A percentile compares a stretch with the other conserved stretches of the same genome.
Evolutionary conservation across 768 basidiomycete species (phyloP).

Genomic region (Sarcomyxa edulis): DNA sequence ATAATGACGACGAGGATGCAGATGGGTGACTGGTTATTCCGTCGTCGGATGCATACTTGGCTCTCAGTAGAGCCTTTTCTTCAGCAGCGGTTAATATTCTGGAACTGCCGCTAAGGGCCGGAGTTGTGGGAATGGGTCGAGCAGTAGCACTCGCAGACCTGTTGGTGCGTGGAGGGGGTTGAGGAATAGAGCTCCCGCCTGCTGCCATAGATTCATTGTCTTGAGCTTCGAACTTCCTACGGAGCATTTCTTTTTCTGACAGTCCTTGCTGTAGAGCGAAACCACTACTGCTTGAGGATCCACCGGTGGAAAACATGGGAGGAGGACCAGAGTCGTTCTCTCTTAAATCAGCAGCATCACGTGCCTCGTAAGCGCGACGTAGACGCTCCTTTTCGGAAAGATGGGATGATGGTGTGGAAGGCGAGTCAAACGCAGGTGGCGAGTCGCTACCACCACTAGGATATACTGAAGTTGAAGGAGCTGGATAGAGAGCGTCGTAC

Average conservation of each 20-base stretch:
- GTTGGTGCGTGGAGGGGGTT: slow-evolving; percentile 13
- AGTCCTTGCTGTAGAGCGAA: slow-evolving; percentile 22
- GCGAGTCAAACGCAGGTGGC: slow-evolving; percentile 50
- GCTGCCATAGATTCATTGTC: slow-evolving; percentile 34
- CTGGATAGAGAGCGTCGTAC: slow-evolving; percentile 58
- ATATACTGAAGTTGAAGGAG: slow-evolving; percentile 21
- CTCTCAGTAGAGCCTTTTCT: slow-evolving; percentile 68
- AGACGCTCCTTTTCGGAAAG: slow-evolving; percentile 68
- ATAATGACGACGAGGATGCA: slow-evolving; percentile 11
- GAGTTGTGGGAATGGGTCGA: slow-evolving; percentile 27
- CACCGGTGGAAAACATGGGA: slow-evolving; percentile 16
- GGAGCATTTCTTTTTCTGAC: slow-evolving; percentile 54
- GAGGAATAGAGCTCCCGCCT: slow-evolving; percentile 3
- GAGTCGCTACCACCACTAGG: slow-evolving; percentile 27
- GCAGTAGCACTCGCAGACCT: slow-evolving; percentile 15
- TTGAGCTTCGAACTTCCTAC: slow-evolving; percentile 51
- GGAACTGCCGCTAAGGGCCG: slow-evolving; percentile 14
- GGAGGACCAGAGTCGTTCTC: slow-evolving; percentile 22
- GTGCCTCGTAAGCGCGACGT: slow-evolving; percentile 57
- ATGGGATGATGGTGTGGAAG: slow-evolving; percentile 29
- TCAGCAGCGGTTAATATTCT: slow-evolving; percentile 60
- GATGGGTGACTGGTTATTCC: slow-evolving; percentile 5
- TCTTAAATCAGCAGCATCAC: slow-evolving; percentile 49
- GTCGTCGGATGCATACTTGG: slow-evolving; percentile 60
- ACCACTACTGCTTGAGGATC: slow-evolving; percentile 13